Conservation (phyloP, 768 basidiomycete genomes). For the Hebeloma cylindrosporum region DNA sequence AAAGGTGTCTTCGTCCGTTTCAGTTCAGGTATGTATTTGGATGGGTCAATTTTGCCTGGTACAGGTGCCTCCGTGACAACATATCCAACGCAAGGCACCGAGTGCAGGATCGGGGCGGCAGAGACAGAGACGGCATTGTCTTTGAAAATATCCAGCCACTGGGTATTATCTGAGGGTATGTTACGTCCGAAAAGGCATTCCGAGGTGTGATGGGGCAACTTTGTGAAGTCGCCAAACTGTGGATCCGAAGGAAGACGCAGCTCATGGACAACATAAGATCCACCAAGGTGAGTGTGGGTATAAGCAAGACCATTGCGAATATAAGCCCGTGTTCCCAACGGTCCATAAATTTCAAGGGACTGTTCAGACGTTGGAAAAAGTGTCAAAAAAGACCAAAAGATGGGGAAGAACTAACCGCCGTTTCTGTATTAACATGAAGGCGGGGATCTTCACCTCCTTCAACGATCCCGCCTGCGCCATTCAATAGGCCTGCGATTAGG, state of each 20-base stretch:
- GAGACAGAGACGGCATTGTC: slow-evolving; percentile 60
- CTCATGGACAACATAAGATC: slow-evolving; percentile 81
- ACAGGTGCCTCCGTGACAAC: slow-evolving; percentile 69
- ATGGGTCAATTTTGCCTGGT: slow-evolving; percentile 75
- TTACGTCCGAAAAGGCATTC: slow-evolving; percentile 66
- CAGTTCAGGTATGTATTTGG: slow-evolving; percentile 64
- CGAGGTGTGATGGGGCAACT: slow-evolving; percentile 44
- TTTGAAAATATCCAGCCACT: slow-evolving; percentile 67
- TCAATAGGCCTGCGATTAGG: slow-evolving; percentile 64
- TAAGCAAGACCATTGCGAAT: slow-evolving; percentile 66
- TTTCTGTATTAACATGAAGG: slow-evolving; percentile 32
- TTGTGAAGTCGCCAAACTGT: slow-evolving; percentile 45
- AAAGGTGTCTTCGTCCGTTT: slow-evolving; percentile 70
- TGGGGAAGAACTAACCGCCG: slow-evolving; percentile 32
- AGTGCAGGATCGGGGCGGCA: slow-evolving; percentile 78
- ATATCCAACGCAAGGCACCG: slow-evolving; percentile 80
- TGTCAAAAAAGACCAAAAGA: background rate
- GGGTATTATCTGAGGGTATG: slow-evolving; percentile 55
- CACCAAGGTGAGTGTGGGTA: slow-evolving; percentile 66
- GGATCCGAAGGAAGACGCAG: slow-evolving; percentile 66
- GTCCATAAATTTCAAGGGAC: slow-evolving; percentile 85
- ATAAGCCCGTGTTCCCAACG: slow-evolving; percentile 79
- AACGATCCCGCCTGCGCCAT: slow-evolving; percentile 69
- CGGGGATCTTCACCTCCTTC: slow-evolving; percentile 65
- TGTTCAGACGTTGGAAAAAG: slow-evolving; percentile 25